Evolutionary conservation across 1,139 yeast species (phyloP), one percentile per base, ranked within the genome.

Genomic region (Pichia sp.): DNA sequence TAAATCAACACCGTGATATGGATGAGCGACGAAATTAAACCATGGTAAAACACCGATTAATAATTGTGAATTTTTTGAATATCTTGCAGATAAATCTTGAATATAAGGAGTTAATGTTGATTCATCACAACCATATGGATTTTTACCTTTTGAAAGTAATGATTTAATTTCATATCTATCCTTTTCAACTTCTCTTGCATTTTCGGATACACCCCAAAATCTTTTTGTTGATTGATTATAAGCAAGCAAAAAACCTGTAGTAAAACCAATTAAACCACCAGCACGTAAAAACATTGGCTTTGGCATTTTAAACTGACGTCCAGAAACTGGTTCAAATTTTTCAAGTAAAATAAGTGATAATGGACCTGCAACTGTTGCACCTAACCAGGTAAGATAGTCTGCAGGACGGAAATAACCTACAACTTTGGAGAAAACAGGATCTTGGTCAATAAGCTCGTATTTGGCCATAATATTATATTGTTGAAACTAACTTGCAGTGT

Each of bases 21-120:
- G 89, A 65, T 87, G 96, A 60, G 80, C 68, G 41, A 82, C 89
- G 53, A 84, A 68, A 67, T 87, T 87, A 71, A 87, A 85, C 89
- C 90, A 82, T 33, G 95, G 95, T 58, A 86, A 66, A 52, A 84
- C 62, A 46, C 82, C 78, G 57, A 82, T 62, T 47, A 73, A 68
- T 49, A 78, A 65, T 57, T 79, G 80, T 8, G 95, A 79, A 62
- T 80, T 81, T 56, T 82, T 85, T 25, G 95, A 82, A 70, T 85
- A 83, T 68, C 89, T 78, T 59, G 85, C 81, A 52, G 95, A 80
- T 54, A 84, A 71, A 57, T 81, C 85, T 64, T 86, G 86, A 59
- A 82, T 66, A 71, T 89, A 79, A 54, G 81, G 85, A 48, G 80
- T 76, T 63, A 86, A 72, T 2, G 55, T 41, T 2, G 63, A 59